Evolutionary conservation across 2,329 filamentous ascomycete genomes (phyloP), one percentile per base, ranked within the genome.

Genomic region (Exophiala calicioides): DNA sequence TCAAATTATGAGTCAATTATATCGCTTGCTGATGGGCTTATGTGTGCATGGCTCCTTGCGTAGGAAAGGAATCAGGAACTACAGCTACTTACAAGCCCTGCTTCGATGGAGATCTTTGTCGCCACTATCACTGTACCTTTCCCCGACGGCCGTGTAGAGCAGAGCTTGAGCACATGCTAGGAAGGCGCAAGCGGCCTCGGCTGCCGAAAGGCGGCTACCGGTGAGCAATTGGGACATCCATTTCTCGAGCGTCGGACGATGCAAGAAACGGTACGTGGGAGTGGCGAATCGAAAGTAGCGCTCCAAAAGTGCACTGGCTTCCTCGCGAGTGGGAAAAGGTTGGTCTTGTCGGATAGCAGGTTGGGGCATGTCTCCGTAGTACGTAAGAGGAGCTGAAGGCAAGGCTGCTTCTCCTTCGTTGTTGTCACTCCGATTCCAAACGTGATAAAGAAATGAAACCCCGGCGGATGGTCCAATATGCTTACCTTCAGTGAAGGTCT

Each of bases 391-490:
- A 6, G 53, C 54, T 4, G 70, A 68, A n/a, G 65, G 61, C 43
- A 66, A 66, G 1, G 72, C 53, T 0, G 65, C 59, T 32, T 75
- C 71, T 13, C 64, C 60, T 5, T 69, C 64, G 1, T 52, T 56
- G 1, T 29, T 34, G 24, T 44, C 52, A 21, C 35, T 35, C 15
- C 36, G 56, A 60, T 84, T 60, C 80, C 84, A 67, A 76, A 81
- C 66, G 77, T 82, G 80, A 65, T 85, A 40, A 72, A 86, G 62
- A 68, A 82, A 68, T 58, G 75, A 63, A 60, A 72, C 57, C 50
- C 69, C 51, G 64, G 75, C 66, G 9, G 74, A 75, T 7, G 70
- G 68, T 23, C 75, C 75, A 27, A 75, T 67, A 46, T 74, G 72
- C 37, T 77, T 71, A 3, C 71, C 74, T 50, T 71, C 66, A 5